Base-by-base conservation (phyloP, 1,139 yeast genomes). In the Taphrina pruni region DNA sequence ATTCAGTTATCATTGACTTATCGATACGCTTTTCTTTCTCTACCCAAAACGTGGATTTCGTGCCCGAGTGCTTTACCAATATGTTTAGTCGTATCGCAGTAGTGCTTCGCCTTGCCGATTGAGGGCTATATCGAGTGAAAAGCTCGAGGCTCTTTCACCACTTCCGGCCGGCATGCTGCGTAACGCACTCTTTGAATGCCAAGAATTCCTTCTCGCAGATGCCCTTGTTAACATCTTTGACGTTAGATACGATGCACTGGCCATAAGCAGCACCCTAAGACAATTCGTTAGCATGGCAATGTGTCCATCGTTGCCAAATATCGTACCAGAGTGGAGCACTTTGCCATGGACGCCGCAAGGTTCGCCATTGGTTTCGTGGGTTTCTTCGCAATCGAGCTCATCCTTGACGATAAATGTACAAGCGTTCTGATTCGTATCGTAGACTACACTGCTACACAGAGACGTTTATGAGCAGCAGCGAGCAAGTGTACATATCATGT, bases 151-250 rank as follows among this genome's bases (percentile, higher is more conserved):
- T 4, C 32, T 3, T 39, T 14, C 17, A 64, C 67, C 67, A 64
- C 43, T 41, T 35, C 26, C 67, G 35, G 12, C 67, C 67, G 20
- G 67, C 67, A 17, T 43, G 61, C 21, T 67, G 68, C 35, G 54
- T 54, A 12, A 61, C 70, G 26, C 69, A 65, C 39, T 64, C 67
- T 51, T 69, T 69, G 56, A 62, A 68, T 20, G 69, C 69, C 32
- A 68, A 6, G 66, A 70, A 62, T 39, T 71, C 60, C 36, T 39
- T 38, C 52, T 57, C 64, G 35, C 69, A 65, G 12, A 32, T 36
- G n/a, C 54, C 58, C 36, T 65, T 65, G 36, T 35, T 57, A 35
- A 65, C 64, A 41, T 65, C 64, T 6, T 41, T 52, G 26, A 50
- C 55, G 32, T 48, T 21, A 9, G 64, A 57, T 46, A 65, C 62